Percentiles rank a stretch among this genome's conserved stretches.
phyloP scores from a whole-genome alignment of 164 flowering plant species.

The Vitis rupestris region DNA sequence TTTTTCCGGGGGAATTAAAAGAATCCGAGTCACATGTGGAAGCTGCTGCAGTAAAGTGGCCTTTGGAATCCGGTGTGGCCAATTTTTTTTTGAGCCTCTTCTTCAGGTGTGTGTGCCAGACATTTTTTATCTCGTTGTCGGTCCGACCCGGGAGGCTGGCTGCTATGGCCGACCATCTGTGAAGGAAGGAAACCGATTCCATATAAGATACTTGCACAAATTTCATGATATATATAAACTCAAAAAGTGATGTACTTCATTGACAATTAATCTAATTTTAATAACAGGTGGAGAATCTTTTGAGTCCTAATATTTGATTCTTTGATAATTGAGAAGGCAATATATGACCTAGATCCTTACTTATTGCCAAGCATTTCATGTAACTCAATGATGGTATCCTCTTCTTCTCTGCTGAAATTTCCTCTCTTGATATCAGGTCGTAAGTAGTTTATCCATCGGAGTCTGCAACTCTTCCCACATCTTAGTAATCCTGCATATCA shows the following conservation, averaged over 20 bases:
- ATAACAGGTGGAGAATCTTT: not conserved
- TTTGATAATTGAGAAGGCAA: no score
- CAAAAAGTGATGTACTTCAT: no score
- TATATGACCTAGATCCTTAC: slow-evolving; percentile 7
- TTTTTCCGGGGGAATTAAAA: not conserved
- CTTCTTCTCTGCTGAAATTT: slow-evolving; percentile 34
- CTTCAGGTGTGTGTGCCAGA: slow-evolving; percentile 51
- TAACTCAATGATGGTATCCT: slow-evolving; percentile 29
- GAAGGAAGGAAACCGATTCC: not conserved
- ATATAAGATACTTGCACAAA: not conserved
- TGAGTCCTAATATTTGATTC: not conserved
- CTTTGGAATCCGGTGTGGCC: not conserved
- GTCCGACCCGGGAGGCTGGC: slow-evolving; percentile 39
- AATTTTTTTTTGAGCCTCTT: slow-evolving; percentile 20
- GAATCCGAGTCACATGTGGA: slow-evolving; percentile 2
- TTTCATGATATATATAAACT: not conserved
- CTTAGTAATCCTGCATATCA: slow-evolving; percentile 24
- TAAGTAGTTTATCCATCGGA: slow-evolving; percentile 38
- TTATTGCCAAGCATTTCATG: slow-evolving; percentile 34
- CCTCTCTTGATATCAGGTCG: slow-evolving; percentile 42
- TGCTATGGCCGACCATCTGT: slow-evolving; percentile 47
- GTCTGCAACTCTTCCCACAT: slow-evolving; percentile 44
- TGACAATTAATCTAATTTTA: not conserved
- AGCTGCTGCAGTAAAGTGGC: not conserved
- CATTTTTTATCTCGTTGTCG: slow-evolving; percentile 44